Evolutionary conservation across 805 yeast genomes (phyloP).

Genomic region (Debaryomyces maramus): DNA sequence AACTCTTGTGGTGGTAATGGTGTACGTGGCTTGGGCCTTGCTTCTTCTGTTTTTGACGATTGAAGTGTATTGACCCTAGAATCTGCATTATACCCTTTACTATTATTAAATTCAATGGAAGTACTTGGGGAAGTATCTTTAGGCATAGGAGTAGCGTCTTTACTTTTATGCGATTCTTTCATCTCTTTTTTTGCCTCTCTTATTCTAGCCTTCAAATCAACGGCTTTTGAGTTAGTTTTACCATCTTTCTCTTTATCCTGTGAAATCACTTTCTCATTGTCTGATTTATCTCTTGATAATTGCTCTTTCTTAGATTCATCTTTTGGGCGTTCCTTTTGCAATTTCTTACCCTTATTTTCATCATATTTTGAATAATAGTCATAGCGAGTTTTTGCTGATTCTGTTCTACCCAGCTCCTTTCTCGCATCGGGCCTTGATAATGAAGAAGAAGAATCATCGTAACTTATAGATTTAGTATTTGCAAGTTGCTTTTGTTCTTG

Average conservation of each 20-base stretch:
- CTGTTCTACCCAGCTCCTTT: too few species aligned
- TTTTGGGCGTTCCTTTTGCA: too few species aligned
- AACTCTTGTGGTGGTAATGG: conserved; percentile 25
- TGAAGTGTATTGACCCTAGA: neutral
- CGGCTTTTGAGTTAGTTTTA: conserved; percentile 5
- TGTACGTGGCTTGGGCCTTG: conserved; percentile 13
- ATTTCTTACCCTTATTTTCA: conserved; percentile 6
- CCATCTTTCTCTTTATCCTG: neutral
- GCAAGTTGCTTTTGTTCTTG: conserved; percentile 4
- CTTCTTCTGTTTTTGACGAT: conserved; percentile 9
- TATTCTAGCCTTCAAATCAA: conserved; percentile 8
- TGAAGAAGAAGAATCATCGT: conserved; percentile 17
- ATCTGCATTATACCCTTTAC: neutral
- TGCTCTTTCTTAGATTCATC: neutral
- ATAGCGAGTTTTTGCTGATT: conserved; percentile 25
- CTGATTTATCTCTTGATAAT: neutral
- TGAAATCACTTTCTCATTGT: neutral
- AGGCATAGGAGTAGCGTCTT: neutral
- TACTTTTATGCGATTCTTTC: conserved; percentile 5
- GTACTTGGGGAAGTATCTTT: neutral
- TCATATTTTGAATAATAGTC: conserved; percentile 31
- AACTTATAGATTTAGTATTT: conserved; percentile 12
- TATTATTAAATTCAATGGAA: neutral
- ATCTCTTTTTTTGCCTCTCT: conserved; percentile 9
- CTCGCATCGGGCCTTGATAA: conserved; percentile 14